Base-by-base conservation (phyloP, 2,329 filamentous ascomycete species). In the Diatrype stigma region DNA sequence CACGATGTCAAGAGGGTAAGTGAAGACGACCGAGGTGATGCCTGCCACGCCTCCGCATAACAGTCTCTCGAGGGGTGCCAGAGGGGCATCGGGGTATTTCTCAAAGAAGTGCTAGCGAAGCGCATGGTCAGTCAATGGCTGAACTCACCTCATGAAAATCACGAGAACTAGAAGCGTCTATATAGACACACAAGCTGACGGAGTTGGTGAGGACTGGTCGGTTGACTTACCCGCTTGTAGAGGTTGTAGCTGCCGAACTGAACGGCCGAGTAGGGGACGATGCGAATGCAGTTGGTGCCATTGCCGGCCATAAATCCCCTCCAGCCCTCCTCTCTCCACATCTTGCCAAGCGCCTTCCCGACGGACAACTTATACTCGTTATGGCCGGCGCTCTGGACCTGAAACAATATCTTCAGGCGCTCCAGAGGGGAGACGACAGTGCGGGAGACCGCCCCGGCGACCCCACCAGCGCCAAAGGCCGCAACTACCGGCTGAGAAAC, bases 231-330 rank as follows among this genome's bases (percentile, higher is more conserved):
- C 74, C 85, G 82, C 72, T 96, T 96, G 74, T 99, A 99, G 60
- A 97, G 84, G 68, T 96, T 97, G 76, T 97, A 99, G 67, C 91
- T 95, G 60, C 93, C 93, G 70, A 99, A 99, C 67, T 99, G 94
- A 38, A 97, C 94, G 11, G 94, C 94, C 46, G 93, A 97, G 70
- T 99, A 99, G 4, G 94, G 94, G 48, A 99, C 90, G 60, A 99
- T 99, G 55, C 94, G 89, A 63, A 99, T 90, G 77, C 94, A 99
- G 71, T 99, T 99, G 54, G 92, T 96, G 56, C 94, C 94, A 68
- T 99, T 99, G 48, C 94, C 94, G 59, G 91, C 85, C 92, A 99
- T 96, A 71, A 97, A 96, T 0, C 94, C 94, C 69, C 85, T 85
- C 90, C 92, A 97, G 49, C 94, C 94, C 72, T 99, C 94, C 68